A percentile compares a stretch with the other conserved stretches of the same genome.
Conservation (phyloP, 2,329 filamentous ascomycete species). For the Penicillium sp. region DNA sequence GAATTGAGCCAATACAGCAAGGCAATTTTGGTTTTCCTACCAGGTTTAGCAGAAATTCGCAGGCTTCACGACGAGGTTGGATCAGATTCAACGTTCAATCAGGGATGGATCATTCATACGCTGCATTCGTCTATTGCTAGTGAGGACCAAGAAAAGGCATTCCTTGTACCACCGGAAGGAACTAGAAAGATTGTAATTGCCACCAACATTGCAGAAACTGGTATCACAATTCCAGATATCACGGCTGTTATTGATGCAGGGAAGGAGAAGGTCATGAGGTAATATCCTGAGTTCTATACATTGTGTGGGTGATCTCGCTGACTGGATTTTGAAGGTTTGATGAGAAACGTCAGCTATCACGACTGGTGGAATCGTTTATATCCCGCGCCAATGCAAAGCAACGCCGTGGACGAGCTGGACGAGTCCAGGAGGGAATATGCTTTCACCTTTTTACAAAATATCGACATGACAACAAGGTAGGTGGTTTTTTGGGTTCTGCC, state of each 20-base stretch:
- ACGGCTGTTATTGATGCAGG: slow-evolving; percentile 96
- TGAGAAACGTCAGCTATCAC: slow-evolving; percentile 83
- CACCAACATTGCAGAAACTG: slow-evolving; percentile 97
- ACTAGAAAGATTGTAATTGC: slow-evolving; percentile 90
- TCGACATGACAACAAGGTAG: slow-evolving; percentile 68
- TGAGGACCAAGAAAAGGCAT: slow-evolving; percentile 93
- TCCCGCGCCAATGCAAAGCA: slow-evolving; percentile 95
- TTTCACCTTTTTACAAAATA: slow-evolving; percentile 94
- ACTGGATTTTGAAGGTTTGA: slow-evolving; percentile 61
- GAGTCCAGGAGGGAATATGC: slow-evolving; percentile 91
- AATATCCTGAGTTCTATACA: not conserved
- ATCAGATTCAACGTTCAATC: slow-evolving; percentile 69
- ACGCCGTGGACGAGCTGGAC: slow-evolving; percentile 84
- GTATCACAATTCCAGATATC: slow-evolving; percentile 96
- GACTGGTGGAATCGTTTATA: slow-evolving; percentile 90
- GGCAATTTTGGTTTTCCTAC: slow-evolving; percentile 90
- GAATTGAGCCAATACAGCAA: slow-evolving; percentile 71
- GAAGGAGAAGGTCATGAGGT: slow-evolving; percentile 89
- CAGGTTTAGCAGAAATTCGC: slow-evolving; percentile 89
- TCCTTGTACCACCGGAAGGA: slow-evolving; percentile 76
- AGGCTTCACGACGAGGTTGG: slow-evolving; percentile 80
- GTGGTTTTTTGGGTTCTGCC: slow-evolving; percentile 10
- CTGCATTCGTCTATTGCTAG: slow-evolving; percentile 93
- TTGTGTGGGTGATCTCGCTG: not conserved
- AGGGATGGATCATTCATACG: slow-evolving; percentile 79